phyloP scores from a whole-genome alignment of 2,329 filamentous ascomycete species.

The Polytolypa hystricis region DNA sequence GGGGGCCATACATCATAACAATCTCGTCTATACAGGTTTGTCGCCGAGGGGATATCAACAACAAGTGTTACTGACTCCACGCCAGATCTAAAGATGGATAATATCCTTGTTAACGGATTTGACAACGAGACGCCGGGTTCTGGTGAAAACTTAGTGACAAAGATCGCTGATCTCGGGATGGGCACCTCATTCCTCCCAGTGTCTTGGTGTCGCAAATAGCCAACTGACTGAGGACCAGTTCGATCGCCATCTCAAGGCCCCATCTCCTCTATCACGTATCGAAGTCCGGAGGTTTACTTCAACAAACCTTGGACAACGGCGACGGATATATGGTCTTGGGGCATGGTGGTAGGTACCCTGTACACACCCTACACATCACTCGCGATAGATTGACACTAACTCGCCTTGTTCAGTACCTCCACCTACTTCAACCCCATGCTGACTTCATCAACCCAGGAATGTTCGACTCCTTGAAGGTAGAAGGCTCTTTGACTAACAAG shows the following conservation, averaged over 20 bases:
- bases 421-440: constrained; percentile 6
- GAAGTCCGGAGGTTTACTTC: constrained; percentile 5
- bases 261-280: constrained; percentile 1
- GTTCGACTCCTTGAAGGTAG: constrained; percentile 1
- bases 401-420: neutral
- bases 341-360: constrained; percentile 3
- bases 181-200: neutral
- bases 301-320: constrained; percentile 5
- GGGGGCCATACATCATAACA: constrained; percentile 11
- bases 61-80: neutral
- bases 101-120: constrained; percentile 10
- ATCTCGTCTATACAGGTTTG: constrained; percentile 12
- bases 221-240: neutral
- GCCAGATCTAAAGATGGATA: constrained; percentile 15
- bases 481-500: constrained; percentile 1
- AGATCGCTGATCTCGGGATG: constrained; percentile 13
- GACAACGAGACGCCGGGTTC: constrained; percentile 10
- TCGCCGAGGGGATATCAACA: neutral
- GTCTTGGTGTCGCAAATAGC: neutral
- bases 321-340: constrained; percentile 9
- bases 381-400: neutral
- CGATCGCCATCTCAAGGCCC: neutral
- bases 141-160: constrained; percentile 11
- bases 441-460: constrained; percentile 6
- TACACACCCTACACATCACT: neutral